Conservation (phyloP, 805 yeast genomes). For the Teunomyces panamensis region DNA sequence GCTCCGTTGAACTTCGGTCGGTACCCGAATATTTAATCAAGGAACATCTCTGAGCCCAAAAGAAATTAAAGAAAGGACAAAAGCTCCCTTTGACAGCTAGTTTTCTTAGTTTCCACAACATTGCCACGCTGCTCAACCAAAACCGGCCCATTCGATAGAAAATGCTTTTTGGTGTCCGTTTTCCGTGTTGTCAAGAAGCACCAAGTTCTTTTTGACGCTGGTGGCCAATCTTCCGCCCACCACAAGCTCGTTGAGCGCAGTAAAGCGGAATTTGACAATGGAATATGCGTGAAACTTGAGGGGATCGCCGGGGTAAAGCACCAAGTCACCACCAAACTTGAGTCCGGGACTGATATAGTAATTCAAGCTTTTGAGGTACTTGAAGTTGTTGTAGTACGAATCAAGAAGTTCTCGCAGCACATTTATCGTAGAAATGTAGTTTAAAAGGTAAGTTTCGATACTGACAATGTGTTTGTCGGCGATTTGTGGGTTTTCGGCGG, state of each 20-base stretch:
- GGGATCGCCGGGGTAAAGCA: constrained; percentile 96
- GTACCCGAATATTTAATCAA: background rate
- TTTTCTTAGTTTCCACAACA: background rate
- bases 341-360: constrained; percentile 77
- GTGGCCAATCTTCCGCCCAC: constrained; percentile 92
- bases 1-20: background rate
- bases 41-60: too few species aligned
- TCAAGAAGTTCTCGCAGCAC: background rate
- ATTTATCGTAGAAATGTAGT: background rate
- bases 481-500: background rate
- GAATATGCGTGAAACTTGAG: constrained; percentile 84
- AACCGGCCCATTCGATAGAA: constrained; percentile 95
- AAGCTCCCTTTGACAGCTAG: background rate
- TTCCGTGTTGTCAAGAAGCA: constrained; percentile 43
- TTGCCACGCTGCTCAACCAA: constrained; percentile 50
- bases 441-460: constrained; percentile 7
- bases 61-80: background rate
- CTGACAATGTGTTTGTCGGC: background rate
- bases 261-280: constrained; percentile 58
- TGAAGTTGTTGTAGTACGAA: constrained; percentile 25
- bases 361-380: constrained; percentile 40
- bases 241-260: constrained; percentile 58
- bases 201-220: constrained; percentile 84
- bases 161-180: constrained; percentile 43
- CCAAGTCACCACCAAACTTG: constrained; percentile 84